A percentile compares a stretch with the other conserved stretches of the same genome.
Evolutionary conservation across 495 filamentous ascomycete species (phyloP).

Genomic region (Parathielavia appendiculata): DNA sequence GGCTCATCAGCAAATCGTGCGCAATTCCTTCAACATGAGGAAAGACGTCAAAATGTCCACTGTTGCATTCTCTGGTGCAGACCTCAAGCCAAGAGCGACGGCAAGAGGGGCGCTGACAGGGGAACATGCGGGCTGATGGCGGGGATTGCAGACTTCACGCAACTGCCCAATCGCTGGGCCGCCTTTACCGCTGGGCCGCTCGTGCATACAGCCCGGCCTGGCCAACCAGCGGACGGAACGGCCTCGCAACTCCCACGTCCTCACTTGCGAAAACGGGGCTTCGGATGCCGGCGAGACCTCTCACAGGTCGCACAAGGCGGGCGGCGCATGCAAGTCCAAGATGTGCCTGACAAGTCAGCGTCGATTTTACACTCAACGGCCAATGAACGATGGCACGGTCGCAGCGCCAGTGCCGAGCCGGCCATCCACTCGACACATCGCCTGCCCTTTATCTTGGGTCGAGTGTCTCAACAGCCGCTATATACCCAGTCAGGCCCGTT

Average conservation of each 20-base stretch:
- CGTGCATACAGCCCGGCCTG: slow-evolving; percentile 7
- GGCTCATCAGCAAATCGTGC: neutral
- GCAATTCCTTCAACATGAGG: neutral
- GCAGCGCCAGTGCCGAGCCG: slow-evolving; percentile 24
- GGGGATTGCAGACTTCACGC: slow-evolving; percentile 17
- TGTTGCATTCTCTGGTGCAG: neutral
- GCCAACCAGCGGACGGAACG: slow-evolving; percentile 26
- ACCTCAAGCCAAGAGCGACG: slow-evolving; percentile 10
- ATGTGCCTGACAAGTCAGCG: slow-evolving; percentile 38
- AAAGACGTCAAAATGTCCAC: neutral
- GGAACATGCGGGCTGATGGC: slow-evolving; percentile 21
- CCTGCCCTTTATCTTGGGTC: slow-evolving; percentile 26
- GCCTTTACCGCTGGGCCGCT: slow-evolving; percentile 28
- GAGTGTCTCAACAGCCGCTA: slow-evolving; percentile 51
- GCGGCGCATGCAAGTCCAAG: slow-evolving; percentile 36
- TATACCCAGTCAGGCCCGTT: slow-evolving; percentile 39
- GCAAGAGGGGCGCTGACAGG: slow-evolving; percentile 20
- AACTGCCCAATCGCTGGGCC: slow-evolving; percentile 25
- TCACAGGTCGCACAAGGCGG: slow-evolving; percentile 20
- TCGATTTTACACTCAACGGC: slow-evolving; percentile 32
- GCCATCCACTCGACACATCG: slow-evolving; percentile 21
- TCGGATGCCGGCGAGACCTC: slow-evolving; percentile 3
- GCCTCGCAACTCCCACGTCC: slow-evolving; percentile 12
- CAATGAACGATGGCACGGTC: slow-evolving; percentile 14
- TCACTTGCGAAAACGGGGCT: slow-evolving; percentile 24